A percentile compares a stretch with the other conserved stretches of the same genome.
These are phyloP conservation scores for Adansonia gregorii DNA, from an alignment of 441 rosid species.

Conservation along the genomic window DNA sequence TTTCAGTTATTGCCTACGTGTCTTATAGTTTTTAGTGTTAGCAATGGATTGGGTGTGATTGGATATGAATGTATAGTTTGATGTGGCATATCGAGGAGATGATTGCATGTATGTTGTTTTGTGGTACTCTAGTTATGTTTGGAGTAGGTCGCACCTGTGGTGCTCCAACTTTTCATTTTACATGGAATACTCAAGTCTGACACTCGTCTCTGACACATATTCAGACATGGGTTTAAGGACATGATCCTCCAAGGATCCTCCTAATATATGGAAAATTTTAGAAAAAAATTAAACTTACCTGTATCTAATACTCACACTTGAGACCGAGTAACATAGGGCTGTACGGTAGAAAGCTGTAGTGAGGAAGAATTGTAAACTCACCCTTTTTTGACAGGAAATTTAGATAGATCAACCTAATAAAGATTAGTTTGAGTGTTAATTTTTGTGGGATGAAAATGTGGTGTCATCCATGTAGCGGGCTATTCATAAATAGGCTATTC, in stretches of 20 bases:
- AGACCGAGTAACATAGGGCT: too few relatives aligned
- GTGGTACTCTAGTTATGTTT: not conserved
- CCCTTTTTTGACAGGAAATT: not conserved
- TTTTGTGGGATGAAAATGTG: not conserved
- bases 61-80: not conserved
- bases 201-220: too few relatives aligned
- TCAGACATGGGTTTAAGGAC: too few relatives aligned
- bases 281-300: too few relatives aligned
- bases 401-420: not conserved
- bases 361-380: not conserved
- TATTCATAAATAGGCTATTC: not conserved
- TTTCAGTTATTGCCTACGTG: not conserved
- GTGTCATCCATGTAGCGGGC: not conserved
- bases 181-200: too few relatives aligned
- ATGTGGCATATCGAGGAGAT: not conserved
- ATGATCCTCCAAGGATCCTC: too few relatives aligned
- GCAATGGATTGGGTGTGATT: not conserved
- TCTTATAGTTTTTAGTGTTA: conserved; percentile 5
- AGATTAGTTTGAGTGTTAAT: not conserved
- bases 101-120: conserved; percentile 7
- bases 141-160: not conserved
- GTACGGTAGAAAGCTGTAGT: not conserved
- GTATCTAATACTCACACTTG: too few relatives aligned
- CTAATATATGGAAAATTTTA: too few relatives aligned
- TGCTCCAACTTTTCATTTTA: too few relatives aligned